Evolutionary conservation across 2,329 filamentous ascomycete species (phyloP), one percentile per base, ranked within the genome.

Genomic region (Ophiostoma sp.): DNA sequence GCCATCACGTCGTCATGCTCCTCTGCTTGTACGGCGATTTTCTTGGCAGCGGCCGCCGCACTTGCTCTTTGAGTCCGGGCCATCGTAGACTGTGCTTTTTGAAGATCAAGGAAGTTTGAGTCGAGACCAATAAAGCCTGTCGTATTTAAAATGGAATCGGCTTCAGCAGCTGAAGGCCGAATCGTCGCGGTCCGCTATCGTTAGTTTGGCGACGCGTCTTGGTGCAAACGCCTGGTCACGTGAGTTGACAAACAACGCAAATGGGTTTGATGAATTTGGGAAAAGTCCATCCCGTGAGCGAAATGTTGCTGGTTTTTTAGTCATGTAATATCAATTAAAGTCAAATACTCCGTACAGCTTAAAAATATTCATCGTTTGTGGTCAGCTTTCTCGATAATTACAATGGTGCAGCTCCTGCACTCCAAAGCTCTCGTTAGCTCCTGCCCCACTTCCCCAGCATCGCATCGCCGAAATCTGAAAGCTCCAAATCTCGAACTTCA

Each of bases 31-130:
- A 66, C 72, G 25, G 28, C 31, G 12, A 75, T 75, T 31, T 59
- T 72, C 31, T 45, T 57, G 3, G 70, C 72, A 0, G 75, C 75
- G 3, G 74, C 75, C 7, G 68, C 75, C 4, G 75, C 75, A 50
- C 75, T 76, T 15, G 72, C 74, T 7, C 74, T 61, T 12, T 50
- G 39, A 9, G 50, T 72, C 17, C 75, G 73, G 1, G 64, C 70
- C 75, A 75, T 74, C 22, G 28, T 36, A n/a, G 11, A 8, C 4
- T 19, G 36, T 22, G 17, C 5, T 48, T 11, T 28, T 25, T 28
- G 6, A n/a, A 11, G 22, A n/a, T 55, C 22, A 22, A 25, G 25
- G 9, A 17, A 33, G 57, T 31, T 61, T 17, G 15, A 2, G 28
- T 19, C 15, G 17, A 33, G 4, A 2, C 8, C 22, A 28, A 55